These are phyloP conservation scores for Debaryomycetaceae sp. DNA, from an alignment of 1,139 yeast species.

Conservation along the genomic window DNA sequence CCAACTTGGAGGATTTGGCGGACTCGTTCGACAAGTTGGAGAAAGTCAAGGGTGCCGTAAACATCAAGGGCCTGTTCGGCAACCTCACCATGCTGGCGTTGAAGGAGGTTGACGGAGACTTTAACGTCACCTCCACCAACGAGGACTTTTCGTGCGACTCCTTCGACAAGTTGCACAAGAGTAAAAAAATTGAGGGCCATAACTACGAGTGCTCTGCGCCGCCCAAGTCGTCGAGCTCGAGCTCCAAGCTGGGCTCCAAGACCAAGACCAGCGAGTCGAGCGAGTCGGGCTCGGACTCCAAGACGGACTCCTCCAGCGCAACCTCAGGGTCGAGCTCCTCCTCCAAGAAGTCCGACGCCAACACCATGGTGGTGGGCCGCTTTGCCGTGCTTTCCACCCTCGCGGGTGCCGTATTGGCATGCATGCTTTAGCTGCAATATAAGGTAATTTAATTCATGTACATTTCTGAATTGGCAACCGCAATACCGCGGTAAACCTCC, in stretches of 20 bases:
- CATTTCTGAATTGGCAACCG: no score
- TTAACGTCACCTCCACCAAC: slow-evolving; percentile 31
- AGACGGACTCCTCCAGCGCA: slow-evolving; percentile 15
- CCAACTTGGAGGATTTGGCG: slow-evolving; percentile 32
- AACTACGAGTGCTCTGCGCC: slow-evolving; percentile 43
- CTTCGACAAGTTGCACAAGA: slow-evolving; percentile 29
- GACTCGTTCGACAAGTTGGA: slow-evolving; percentile 26
- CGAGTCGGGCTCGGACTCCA: slow-evolving; percentile 14
- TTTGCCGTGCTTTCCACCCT: slow-evolving; percentile 15
- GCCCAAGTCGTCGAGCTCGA: slow-evolving; percentile 12
- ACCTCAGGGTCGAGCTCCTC: slow-evolving; percentile 7
- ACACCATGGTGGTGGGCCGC: slow-evolving; percentile 14
- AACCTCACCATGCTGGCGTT: slow-evolving; percentile 38
- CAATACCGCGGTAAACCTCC: no score
- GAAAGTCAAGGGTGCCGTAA: slow-evolving; percentile 41
- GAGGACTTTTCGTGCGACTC: slow-evolving; percentile 36
- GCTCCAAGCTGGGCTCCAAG: slow-evolving; percentile 8
- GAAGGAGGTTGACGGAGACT: slow-evolving; percentile 42
- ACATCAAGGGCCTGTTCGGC: slow-evolving; percentile 34
- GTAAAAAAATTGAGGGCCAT: slow-evolving; percentile 40
- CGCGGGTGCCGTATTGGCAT: slow-evolving; percentile 19
- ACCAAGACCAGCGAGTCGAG: slow-evolving; percentile 12
- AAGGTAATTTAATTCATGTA: no score
- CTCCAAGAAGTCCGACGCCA: slow-evolving; percentile 17
- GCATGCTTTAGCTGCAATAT: slow-evolving; percentile 17